phyloP scores from a whole-genome alignment of 176 grass and related monocot genomes.

The Aegilops speltoides region DNA sequence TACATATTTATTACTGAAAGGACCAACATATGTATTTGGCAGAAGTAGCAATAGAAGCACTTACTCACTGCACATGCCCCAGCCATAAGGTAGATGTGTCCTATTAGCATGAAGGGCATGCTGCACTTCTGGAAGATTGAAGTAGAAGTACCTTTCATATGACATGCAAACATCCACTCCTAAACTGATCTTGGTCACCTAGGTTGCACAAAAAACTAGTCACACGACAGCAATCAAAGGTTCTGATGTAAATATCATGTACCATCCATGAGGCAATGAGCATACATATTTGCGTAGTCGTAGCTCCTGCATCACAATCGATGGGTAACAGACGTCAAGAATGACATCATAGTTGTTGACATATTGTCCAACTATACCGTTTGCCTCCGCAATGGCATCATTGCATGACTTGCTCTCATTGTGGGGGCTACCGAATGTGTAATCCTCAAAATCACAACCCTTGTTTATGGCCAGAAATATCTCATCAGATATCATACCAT shows the following conservation, averaged over 20 bases:
- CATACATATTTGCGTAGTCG: slow-evolving; percentile 91
- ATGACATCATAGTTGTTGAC: slow-evolving; percentile 89
- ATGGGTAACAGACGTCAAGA: slow-evolving; percentile 93
- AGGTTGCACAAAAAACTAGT: slow-evolving; percentile 5
- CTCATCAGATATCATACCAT: slow-evolving; percentile 98
- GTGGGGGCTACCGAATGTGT: slow-evolving; percentile 56
- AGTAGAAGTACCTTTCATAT: slow-evolving; percentile 86
- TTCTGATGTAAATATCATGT: background rate
- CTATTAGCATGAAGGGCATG: slow-evolving; percentile 87
- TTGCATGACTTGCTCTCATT: slow-evolving; percentile 85
- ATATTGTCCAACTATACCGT: slow-evolving; percentile 73
- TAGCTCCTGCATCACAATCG: slow-evolving; percentile 89
- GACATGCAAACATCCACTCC: slow-evolving; percentile 95
- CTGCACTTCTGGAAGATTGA: slow-evolving; percentile 95
- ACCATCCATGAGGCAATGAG: background rate
- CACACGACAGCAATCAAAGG: slow-evolving; percentile 3
- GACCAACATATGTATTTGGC: background rate
- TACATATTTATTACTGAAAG: background rate
- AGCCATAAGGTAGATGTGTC: slow-evolving; percentile 76
- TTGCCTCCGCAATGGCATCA: slow-evolving; percentile 68
- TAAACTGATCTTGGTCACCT: slow-evolving; percentile 84
- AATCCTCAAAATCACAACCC: slow-evolving; percentile 90
- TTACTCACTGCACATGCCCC: slow-evolving; percentile 98
- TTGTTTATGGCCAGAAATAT: slow-evolving; percentile 76
- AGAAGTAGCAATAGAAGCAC: slow-evolving; percentile 19